Base-by-base conservation (phyloP, 2,329 filamentous ascomycete genomes). In the Diaporthe aspalathi region DNA sequence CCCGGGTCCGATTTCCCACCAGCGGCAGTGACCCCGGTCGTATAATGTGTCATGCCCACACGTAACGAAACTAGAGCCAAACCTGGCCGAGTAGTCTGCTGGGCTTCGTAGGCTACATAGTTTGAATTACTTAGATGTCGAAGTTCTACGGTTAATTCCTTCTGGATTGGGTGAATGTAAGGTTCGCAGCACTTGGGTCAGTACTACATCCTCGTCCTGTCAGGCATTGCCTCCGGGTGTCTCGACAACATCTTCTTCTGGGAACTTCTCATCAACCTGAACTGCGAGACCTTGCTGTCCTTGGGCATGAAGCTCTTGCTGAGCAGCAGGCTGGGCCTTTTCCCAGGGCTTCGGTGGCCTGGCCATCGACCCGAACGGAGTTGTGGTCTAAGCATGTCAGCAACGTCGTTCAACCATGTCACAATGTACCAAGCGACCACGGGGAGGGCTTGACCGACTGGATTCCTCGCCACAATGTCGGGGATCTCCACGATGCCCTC, bases 401-500 rank as follows among this genome's bases (percentile, higher is more conserved):
- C 5, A 69, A 3, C 49, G n/a, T 29, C 22, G 24, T 17, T 8
- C 6, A 11, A 3, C 11, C 22, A 14, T 5, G 27, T 27, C 22
- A 35, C 1, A 29, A 5, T 4, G 2, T 27, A 20, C 3, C 38
- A 22, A 14, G 54, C 27, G 70, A 32, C n/a, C 6, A 6, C 22
- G 20, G 11, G 22, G 5, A 14, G 43, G 22, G 17, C 45, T 8
- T 9, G 20, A 77, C 86, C 88, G 72, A 92, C 91, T 72, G 93
- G 88, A 5, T 92, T 92, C 68, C 90, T 86, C 24, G 95, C 85
- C 6, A 97, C 85, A 0, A 92, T 96, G 75, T 94, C 89, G 5
- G 95, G 94, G 67, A 98, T 95, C 74, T 97, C 90, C 75, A 91
- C 91, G 77, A 98, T 97, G 0, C 95, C 95, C 1, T 94, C 94